Conservation (phyloP, 2,329 filamentous ascomycete species). For the Cercospora canescens region DNA sequence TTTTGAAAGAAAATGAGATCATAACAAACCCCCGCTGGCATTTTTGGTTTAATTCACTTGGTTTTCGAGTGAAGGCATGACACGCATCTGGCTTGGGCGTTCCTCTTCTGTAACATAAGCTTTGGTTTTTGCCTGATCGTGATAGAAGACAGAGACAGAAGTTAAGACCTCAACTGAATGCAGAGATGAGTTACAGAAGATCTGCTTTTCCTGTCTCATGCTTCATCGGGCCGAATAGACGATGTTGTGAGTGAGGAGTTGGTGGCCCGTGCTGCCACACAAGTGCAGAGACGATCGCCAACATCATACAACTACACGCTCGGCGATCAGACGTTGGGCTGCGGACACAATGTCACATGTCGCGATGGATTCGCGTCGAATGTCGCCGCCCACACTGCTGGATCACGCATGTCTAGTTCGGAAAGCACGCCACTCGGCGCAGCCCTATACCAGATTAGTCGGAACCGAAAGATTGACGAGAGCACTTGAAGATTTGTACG, state of each 20-base stretch:
- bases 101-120: constrained; percentile 3
- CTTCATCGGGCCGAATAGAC: neutral
- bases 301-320: neutral
- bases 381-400: neutral
- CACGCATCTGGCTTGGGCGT: constrained; percentile 2
- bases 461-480: neutral
- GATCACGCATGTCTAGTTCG: neutral
- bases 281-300: no score
- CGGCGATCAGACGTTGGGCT: no score
- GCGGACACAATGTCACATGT: neutral
- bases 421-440: neutral
- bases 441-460: neutral
- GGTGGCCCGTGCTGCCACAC: neutral
- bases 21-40: neutral
- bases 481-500: neutral
- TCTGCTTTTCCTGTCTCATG: neutral
- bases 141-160: neutral
- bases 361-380: neutral
- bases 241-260: neutral
- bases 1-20: neutral
- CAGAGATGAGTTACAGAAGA: neutral
- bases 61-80: neutral
- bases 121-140: neutral
- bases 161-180: neutral
- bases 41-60: constrained; percentile 3